Base-by-base conservation (phyloP, 495 filamentous ascomycete species). In the Pyrenopolyporus hunteri region DNA sequence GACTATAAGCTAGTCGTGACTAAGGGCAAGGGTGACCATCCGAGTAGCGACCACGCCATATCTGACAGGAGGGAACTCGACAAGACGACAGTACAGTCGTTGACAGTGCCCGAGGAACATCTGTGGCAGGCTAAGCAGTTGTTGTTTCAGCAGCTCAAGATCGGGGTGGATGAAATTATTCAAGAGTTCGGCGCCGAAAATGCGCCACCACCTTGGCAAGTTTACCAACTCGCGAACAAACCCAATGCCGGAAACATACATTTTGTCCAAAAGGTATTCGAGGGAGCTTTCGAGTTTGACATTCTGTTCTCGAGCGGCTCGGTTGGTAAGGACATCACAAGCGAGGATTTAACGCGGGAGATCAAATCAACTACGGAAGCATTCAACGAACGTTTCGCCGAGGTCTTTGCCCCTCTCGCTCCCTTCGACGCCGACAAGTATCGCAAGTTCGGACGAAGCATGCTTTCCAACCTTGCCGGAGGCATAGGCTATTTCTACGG, bases 401-500 rank as follows among this genome's bases (percentile, higher is more conserved):
- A 86, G 31, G 77, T 93, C 37, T 89, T 98, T 58, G 72, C 83
- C 10, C 89, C 91, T 0, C 75, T 90, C 63, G 78, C 86, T 4
- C 95, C 94, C 0, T 98, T 95, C 70, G 75, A 85, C 31, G 78
- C 82, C 1, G 78, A 81, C 4, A 83, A 90, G 59, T 94, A 96
- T 69, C 80, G 85, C 17, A 80, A 82, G 49, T 98, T 98, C 73
- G 90, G 88, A 48, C 87, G 88, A 61, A 90, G 89, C 35, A 89
- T 98, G 82, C 90, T 98, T 44, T 96, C 92, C 4, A 98, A 98
- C 72, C 80, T 98, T 28, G 80, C 97, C 26, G 94, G 94, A 45
- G 94, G 95, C 25, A 92, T 98, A 72, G 94, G 94, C 0, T 97
- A 93, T 73, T 98, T 98, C 77, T 83, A 94, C 69, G 94, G 94